These are phyloP conservation scores for Tricholoma saponaceum DNA, from an alignment of 768 basidiomycete species.

Conservation along the genomic window DNA sequence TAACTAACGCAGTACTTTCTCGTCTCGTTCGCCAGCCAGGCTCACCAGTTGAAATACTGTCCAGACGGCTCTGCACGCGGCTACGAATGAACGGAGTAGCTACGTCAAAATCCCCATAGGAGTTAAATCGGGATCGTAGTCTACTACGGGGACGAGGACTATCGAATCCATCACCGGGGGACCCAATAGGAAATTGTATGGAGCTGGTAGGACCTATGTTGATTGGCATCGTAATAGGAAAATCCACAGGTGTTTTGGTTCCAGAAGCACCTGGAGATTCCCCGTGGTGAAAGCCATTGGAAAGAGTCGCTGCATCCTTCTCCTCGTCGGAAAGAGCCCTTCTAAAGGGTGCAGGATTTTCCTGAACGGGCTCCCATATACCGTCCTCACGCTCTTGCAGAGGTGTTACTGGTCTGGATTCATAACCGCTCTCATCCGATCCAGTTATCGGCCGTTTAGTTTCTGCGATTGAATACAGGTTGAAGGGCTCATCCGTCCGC, in stretches of 20 bases:
- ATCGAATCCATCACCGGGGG: slow-evolving; percentile 64
- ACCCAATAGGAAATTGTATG: slow-evolving; percentile 77
- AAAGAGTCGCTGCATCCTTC: slow-evolving; percentile 47
- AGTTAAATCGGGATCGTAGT: slow-evolving; percentile 61
- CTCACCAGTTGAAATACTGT: slow-evolving; percentile 50
- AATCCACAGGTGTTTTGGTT: slow-evolving; percentile 51
- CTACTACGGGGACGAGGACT: slow-evolving; percentile 49
- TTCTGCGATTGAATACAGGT: slow-evolving; percentile 79
- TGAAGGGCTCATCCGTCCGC: slow-evolving; percentile 73
- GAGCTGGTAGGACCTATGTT: slow-evolving; percentile 54
- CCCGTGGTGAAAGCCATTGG: slow-evolving; percentile 37
- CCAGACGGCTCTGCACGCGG: slow-evolving; percentile 76
- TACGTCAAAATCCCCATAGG: slow-evolving; percentile 69
- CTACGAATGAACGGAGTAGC: slow-evolving; percentile 81
- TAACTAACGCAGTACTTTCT: slow-evolving; percentile 83
- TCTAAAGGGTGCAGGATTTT: slow-evolving; percentile 72
- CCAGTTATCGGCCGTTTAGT: slow-evolving; percentile 53
- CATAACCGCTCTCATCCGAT: slow-evolving; percentile 51
- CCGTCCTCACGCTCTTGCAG: slow-evolving; percentile 37
- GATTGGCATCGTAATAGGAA: slow-evolving; percentile 52
- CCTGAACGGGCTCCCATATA: slow-evolving; percentile 43
- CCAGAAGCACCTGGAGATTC: slow-evolving; percentile 41
- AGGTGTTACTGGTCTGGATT: slow-evolving; percentile 50
- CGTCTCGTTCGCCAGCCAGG: slow-evolving; percentile 83
- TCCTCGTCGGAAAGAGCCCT: slow-evolving; percentile 75